Percentiles rank a stretch among this genome's conserved stretches.
These are phyloP conservation scores for Solanum rostratum DNA, from an alignment of 257 asterid species.

Conservation along the genomic window DNA sequence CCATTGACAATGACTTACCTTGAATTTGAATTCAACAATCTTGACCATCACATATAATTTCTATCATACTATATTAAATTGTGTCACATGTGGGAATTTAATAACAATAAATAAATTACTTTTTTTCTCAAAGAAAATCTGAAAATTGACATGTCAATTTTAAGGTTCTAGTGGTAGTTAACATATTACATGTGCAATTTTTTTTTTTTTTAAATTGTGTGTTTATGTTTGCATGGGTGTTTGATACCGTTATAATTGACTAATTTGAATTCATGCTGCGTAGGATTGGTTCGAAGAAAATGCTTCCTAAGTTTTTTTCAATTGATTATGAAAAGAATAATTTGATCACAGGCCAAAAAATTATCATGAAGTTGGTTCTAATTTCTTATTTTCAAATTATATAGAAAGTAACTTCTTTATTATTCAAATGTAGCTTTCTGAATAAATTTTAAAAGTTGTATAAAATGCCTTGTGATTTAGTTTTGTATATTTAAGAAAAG, in stretches of 20 bases:
- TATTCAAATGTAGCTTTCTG: neutral
- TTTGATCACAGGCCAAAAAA: neutral
- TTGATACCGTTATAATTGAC: too few species aligned
- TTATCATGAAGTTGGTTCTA: neutral
- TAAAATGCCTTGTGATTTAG: too few species aligned
- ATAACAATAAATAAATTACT: neutral
- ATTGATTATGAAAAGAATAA: neutral
- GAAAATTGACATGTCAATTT: neutral
- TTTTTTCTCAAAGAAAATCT: neutral
- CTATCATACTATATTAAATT: neutral
- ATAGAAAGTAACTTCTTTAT: too few species aligned
- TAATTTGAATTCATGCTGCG: too few species aligned
- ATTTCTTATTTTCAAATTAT: too few species aligned
- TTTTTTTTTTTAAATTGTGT: too few species aligned
- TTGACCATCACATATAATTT: neutral
- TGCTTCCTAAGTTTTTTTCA: too few species aligned
- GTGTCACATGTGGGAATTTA: neutral
- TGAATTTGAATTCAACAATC: neutral
- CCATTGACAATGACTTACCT: neutral
- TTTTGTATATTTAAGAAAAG: neutral
- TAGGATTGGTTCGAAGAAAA: too few species aligned
- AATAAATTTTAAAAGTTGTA: neutral
- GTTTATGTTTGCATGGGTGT: too few species aligned
- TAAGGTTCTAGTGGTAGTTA: neutral
- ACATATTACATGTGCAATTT: neutral